phyloP scores from a whole-genome alignment of 2,329 filamentous ascomycete species.

The Colletotrichum costaricense region DNA sequence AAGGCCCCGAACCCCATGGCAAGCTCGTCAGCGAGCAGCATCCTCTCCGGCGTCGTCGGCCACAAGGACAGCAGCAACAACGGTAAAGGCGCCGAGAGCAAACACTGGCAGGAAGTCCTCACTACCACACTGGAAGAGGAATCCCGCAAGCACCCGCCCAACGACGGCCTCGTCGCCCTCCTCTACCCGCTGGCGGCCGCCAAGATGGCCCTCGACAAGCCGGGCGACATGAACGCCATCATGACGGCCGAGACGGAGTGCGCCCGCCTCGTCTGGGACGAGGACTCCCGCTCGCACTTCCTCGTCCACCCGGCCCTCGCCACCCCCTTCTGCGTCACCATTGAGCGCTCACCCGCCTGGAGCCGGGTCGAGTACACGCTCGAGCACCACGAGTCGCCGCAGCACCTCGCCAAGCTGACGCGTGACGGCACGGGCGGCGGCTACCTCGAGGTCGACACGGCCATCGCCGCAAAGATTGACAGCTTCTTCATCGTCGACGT shows the following conservation, averaged over 20 bases:
- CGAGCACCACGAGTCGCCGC: constrained; percentile 72
- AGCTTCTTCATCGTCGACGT: constrained; percentile 73
- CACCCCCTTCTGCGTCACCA: constrained; percentile 71
- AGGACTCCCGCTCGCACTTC: constrained; percentile 68
- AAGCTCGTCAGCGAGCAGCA: constrained; percentile 43
- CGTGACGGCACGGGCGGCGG: constrained; percentile 70
- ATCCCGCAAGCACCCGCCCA: constrained; percentile 62
- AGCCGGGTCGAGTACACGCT: constrained; percentile 72
- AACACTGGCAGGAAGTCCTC: constrained; percentile 69
- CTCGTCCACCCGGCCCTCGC: constrained; percentile 72
- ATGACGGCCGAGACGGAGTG: constrained; percentile 75
- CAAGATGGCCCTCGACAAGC: constrained; percentile 69
- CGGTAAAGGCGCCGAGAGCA: constrained; percentile 49
- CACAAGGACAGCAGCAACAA: constrained; percentile 39
- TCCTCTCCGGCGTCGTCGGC: constrained; percentile 47
- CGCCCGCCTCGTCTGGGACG: constrained; percentile 78
- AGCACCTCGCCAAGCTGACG: constrained; percentile 69
- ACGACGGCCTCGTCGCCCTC: constrained; percentile 74
- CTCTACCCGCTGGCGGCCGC: constrained; percentile 76
- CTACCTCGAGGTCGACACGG: constrained; percentile 71
- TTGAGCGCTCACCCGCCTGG: constrained; percentile 69
- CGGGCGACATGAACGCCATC: constrained; percentile 69
- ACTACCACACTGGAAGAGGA: constrained; percentile 68
- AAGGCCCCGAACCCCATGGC: constrained; percentile 52
- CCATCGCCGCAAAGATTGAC: constrained; percentile 68